Evolutionary conservation across 1,139 yeast genomes (phyloP), one percentile per base, ranked within the genome.

Genomic region (Yamadazyma oceani): DNA sequence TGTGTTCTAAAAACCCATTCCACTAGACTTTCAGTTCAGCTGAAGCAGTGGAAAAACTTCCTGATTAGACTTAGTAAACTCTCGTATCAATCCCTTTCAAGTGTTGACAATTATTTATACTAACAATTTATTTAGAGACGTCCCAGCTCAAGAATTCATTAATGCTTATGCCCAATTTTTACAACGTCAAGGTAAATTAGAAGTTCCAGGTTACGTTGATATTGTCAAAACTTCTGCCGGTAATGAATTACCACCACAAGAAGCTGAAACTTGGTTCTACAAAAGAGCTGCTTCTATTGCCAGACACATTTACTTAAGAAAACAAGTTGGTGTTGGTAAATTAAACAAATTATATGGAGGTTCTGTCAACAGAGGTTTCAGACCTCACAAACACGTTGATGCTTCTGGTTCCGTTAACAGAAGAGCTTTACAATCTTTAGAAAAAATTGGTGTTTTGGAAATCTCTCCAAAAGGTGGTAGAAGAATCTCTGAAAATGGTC

Each of bases 131-230:
- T 43, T 26, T 69, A 85, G 94, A 83, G 98, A 92, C 97, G 98
- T 92, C 77, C 96, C 97, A 79, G 98, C 98, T 76, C 97, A 92
- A 85, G 94, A 87, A 60, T 92, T 92, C 82, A 92, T 92, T 76
- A 89, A 88, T 82, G 96, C 97, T 77, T 92, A 92, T 82, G 97
- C 99, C 66, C 87, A 87, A 71, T 92, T 92, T 88, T 86, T 92
- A 78, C 97, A 92, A 82, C 92, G 97, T 78, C 98, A 94, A 82
- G 98, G 97, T 85, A 89, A 89, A 79, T 85, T 92, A 71, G 97
- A 92, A 74, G 94, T 92, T 64, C 99, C 99, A 80, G 96, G 97
- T 73, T 92, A 90, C 87, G 97, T 92, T 73, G 99, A 92, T 81
- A 75, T 92, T 60, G 99, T 94, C 79, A 92, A 92, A 89, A 94